Conservation (phyloP, 2,329 filamentous ascomycete species). For the Pseudophaeomoniella oleicola region DNA sequence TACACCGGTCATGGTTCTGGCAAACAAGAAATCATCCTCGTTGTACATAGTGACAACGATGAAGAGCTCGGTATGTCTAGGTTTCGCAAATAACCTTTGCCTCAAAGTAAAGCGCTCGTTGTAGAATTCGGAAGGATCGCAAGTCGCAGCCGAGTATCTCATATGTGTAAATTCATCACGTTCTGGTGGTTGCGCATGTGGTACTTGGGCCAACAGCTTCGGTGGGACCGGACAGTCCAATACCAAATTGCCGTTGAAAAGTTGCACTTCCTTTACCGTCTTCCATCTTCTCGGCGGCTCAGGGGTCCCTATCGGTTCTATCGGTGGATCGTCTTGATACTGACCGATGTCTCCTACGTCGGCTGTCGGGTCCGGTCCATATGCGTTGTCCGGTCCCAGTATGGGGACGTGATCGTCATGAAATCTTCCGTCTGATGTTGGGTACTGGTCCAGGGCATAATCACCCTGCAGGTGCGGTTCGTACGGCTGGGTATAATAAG, state of each 20-base stretch:
- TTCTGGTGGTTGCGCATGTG: slow-evolving; percentile 63
- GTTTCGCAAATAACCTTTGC: slow-evolving; percentile 83
- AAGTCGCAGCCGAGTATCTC: slow-evolving; percentile 88
- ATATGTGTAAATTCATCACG: slow-evolving; percentile 67
- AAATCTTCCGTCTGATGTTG: slow-evolving; percentile 37
- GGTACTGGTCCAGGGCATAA: slow-evolving; percentile 41
- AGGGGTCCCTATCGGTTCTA: slow-evolving; percentile 31
- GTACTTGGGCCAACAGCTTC: slow-evolving; percentile 69
- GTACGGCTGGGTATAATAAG: slow-evolving; percentile 74
- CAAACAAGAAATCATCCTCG: slow-evolving; percentile 91
- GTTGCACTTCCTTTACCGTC: slow-evolving; percentile 94
- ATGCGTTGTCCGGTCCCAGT: slow-evolving; percentile 47
- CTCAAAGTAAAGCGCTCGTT: slow-evolving; percentile 81
- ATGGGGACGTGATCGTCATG: slow-evolving; percentile 67
- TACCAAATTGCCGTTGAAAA: slow-evolving; percentile 93
- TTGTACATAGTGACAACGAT: slow-evolving; percentile 99
- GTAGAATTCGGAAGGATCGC: slow-evolving; percentile 79
- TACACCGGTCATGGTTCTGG: slow-evolving; percentile 87
- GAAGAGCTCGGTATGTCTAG: slow-evolving; percentile 84
- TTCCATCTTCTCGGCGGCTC: slow-evolving; percentile 77
- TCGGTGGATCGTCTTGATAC: slow-evolving; percentile 25
- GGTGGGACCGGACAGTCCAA: slow-evolving; percentile 93
- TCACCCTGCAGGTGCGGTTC: slow-evolving; percentile 51
- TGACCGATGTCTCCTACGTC: slow-evolving; percentile 13
- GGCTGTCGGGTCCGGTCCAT: slow-evolving; percentile 41